Conservation (phyloP, 2,329 filamentous ascomycete genomes). For the Helotiales sp. region DNA sequence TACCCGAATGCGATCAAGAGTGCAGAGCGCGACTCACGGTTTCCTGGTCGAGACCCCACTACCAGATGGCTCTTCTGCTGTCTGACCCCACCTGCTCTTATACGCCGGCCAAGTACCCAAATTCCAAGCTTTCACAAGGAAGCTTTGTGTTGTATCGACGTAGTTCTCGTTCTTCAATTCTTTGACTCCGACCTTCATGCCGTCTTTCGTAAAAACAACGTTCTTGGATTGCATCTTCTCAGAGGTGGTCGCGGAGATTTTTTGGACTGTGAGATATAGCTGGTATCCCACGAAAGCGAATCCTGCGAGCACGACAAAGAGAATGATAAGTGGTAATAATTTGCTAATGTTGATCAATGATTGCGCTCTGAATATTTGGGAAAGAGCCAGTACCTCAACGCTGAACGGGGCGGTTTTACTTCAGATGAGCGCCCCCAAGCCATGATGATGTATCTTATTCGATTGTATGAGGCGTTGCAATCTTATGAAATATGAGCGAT, state of each 20-base stretch:
- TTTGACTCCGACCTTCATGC: constrained; percentile 70
- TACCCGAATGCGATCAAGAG: no score
- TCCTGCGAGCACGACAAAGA: constrained; percentile 56
- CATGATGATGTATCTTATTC: constrained; percentile 35
- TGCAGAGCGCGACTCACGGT: constrained; percentile 26
- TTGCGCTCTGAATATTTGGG: not conserved
- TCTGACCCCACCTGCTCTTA: constrained; percentile 36
- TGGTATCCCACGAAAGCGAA: constrained; percentile 69
- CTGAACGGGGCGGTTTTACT: constrained; percentile 33
- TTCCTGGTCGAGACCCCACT: constrained; percentile 23
- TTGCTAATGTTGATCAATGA: constrained; percentile 37
- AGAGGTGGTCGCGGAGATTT: constrained; percentile 65
- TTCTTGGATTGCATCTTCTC: constrained; percentile 75
- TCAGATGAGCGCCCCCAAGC: constrained; percentile 35
- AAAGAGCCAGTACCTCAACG: constrained; percentile 31
- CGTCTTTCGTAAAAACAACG: constrained; percentile 73
- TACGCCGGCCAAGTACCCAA: constrained; percentile 40
- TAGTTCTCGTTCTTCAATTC: constrained; percentile 68
- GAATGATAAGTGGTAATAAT: constrained; percentile 66
- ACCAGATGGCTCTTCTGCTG: constrained; percentile 26
- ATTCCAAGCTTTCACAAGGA: constrained; percentile 67
- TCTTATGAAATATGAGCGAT: not conserved
- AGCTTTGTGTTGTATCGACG: constrained; percentile 71
- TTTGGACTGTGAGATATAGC: constrained; percentile 66
- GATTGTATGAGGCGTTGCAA: not conserved